Evolutionary conservation across 1,139 yeast species (phyloP), one percentile per base, ranked within the genome.

Genomic region (Suzukiozyma palmioleophila): DNA sequence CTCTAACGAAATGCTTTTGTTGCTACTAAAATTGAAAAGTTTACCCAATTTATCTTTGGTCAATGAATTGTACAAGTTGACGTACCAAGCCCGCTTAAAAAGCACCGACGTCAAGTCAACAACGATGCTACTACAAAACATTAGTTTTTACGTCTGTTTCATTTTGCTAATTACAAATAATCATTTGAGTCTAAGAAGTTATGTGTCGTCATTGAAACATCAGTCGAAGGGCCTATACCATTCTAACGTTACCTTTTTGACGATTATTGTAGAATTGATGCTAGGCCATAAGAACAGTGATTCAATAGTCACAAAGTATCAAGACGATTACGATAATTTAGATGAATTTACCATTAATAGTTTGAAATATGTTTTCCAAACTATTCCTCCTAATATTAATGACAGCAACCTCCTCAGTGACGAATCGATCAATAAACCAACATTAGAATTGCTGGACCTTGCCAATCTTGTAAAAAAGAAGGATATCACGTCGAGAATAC

Each of bases 1-100:
- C 14, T 53, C 67, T 18, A 51, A 51, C 7, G 51, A 49, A 41
- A 47, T 62, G 21, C 46, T 65, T 26, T 44, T 65, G n/a, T 48
- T 67, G 13, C 43, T 70, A 16, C 51, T 69, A 15, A 49, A 73
- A 32, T 54, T 70, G 41, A 68, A 68, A 44, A 60, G 69, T n/a
- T 49, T 58, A 3, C 73, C 75, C 11, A 66, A 60, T 41, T 37
- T 66, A 49, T 54, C 54, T 28, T 47, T 68, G 24, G 59, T 67
- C 29, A 67, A 67, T 41, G 76, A 70, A 41, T 47, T 67, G 34
- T 69, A 68, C 51, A 68, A 69, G 46, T 51, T 69, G 24, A 60
- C 64, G 32, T 69, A 69, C 44, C 75, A 68, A 42, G 44, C 64
- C 31, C 43, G 75, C 27, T 49, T 69, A 32, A 52, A 50, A 36